Evolutionary conservation across 495 filamentous ascomycete genomes (phyloP).

Genomic region (Penicillium paxilli): DNA sequence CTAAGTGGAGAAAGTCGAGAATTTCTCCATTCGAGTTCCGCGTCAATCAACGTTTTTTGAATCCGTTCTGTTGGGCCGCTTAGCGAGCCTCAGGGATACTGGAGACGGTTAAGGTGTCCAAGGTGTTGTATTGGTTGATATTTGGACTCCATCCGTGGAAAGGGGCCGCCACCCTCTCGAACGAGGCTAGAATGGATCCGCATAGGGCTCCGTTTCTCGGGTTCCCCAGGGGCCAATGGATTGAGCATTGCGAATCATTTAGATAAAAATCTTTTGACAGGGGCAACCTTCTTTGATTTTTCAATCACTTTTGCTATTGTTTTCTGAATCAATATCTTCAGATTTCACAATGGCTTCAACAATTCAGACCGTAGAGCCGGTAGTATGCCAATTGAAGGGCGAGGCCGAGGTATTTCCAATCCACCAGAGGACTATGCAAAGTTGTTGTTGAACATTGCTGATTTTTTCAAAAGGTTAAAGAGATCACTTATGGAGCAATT

Average conservation of each 20-base stretch:
- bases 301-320: conserved; percentile 2
- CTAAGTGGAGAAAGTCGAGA: conserved; percentile 5
- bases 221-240: conserved; percentile 15
- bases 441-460: conserved; percentile 3
- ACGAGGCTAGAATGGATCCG: conserved; percentile 18
- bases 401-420: conserved; percentile 10
- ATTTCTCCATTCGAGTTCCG: conserved; percentile 10
- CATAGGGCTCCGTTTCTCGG: conserved; percentile 15
- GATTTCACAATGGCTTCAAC: conserved; percentile 9
- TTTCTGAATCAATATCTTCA: conserved; percentile 2
- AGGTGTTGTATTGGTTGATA: conserved; percentile 10
- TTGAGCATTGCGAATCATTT: conserved; percentile 13
- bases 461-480: conserved; percentile 9
- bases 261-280: conserved; percentile 11
- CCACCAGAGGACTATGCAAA: neutral
- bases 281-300: conserved; percentile 4
- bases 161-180: conserved; percentile 14
- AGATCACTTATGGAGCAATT: conserved; percentile 18
- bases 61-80: conserved; percentile 17
- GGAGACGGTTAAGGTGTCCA: neutral
- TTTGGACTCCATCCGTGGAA: conserved; percentile 8
- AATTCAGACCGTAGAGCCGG: conserved; percentile 16
- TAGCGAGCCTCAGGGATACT: conserved; percentile 12
- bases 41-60: conserved; percentile 17
- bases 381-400: conserved; percentile 17